Evolutionary conservation across 2,329 filamentous ascomycete genomes (phyloP).

Genomic region (Tolypocladium guangdongense): DNA sequence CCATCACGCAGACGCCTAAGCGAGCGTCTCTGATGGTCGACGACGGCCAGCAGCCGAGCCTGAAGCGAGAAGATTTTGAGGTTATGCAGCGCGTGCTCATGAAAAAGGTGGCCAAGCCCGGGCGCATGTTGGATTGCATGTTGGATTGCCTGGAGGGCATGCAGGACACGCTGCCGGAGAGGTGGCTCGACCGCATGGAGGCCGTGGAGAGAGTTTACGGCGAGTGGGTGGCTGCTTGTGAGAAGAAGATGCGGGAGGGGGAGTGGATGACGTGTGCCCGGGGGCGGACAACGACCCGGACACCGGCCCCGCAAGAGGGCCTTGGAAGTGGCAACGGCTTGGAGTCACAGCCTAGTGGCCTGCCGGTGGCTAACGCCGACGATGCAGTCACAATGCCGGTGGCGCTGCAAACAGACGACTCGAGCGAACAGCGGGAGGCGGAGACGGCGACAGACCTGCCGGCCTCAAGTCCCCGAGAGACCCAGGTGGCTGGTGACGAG

Average conservation of each 20-base stretch:
- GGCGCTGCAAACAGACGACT: not conserved
- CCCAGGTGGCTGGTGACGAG: not conserved
- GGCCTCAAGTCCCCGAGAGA: not conserved
- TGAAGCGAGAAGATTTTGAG: constrained; percentile 37
- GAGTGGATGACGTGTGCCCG: constrained; percentile 30
- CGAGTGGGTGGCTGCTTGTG: constrained; percentile 70
- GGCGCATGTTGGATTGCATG: constrained; percentile 69
- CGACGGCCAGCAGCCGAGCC: constrained; percentile 10
- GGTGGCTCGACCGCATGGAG: constrained; percentile 84
- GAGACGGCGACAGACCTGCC: not conserved
- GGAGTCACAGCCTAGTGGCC: not conserved
- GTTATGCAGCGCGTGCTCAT: constrained; percentile 55
- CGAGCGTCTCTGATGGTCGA: constrained; percentile 9
- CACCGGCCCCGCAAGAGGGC: not conserved
- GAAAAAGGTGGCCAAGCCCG: constrained; percentile 57
- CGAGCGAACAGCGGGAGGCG: not conserved
- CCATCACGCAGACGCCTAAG: constrained; percentile 29
- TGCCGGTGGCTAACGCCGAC: not conserved
- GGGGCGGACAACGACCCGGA: not conserved
- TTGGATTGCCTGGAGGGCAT: constrained; percentile 77
- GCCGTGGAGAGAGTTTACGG: constrained; percentile 65
- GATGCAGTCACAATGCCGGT: not conserved
- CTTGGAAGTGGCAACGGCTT: too few relatives aligned
- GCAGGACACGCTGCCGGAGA: constrained; percentile 72
- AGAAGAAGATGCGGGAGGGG: constrained; percentile 59